A percentile compares a stretch with the other conserved stretches of the same genome.
Conservation (phyloP, 441 rosid genomes). For the Populus hybrid region DNA sequence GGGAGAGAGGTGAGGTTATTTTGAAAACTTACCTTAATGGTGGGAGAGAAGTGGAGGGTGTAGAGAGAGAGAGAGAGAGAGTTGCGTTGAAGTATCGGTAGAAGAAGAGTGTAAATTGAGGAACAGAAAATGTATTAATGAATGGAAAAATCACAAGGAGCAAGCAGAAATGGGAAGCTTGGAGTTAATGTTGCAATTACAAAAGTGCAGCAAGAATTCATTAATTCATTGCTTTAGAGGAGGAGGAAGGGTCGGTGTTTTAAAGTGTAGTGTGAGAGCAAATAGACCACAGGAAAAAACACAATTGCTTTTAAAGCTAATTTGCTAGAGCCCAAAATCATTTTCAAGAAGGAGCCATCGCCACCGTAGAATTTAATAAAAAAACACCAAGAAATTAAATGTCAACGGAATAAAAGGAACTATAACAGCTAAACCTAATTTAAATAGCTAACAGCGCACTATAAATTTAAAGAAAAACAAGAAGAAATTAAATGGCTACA, state of each 20-base stretch:
- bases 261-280: slow-evolving; percentile 22
- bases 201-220: slow-evolving; percentile 31
- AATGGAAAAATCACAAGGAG: slow-evolving; percentile 45
- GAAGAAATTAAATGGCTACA: slow-evolving; percentile 31
- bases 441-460: slow-evolving; percentile 22
- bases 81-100: slow-evolving; percentile 42
- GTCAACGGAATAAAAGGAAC: slow-evolving; percentile 50
- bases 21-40: slow-evolving; percentile 80
- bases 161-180: slow-evolving; percentile 28
- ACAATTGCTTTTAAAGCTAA: slow-evolving; percentile 49
- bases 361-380: slow-evolving; percentile 60
- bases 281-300: slow-evolving; percentile 19
- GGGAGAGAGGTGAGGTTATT: slow-evolving; percentile 38
- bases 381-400: slow-evolving; percentile 66
- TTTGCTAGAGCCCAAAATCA: slow-evolving; percentile 15
- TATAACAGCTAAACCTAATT: slow-evolving; percentile 26
- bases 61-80: slow-evolving; percentile 40
- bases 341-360: slow-evolving; percentile 19
- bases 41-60: too few relatives aligned
- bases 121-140: slow-evolving; percentile 54
- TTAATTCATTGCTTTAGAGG: slow-evolving; percentile 35
- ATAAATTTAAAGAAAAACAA: slow-evolving; percentile 19
- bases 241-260: slow-evolving; percentile 24
- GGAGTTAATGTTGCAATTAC: slow-evolving; percentile 38
- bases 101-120: slow-evolving; percentile 62